Percentiles rank a stretch among this genome's conserved stretches.
phyloP scores from a whole-genome alignment of 2,329 filamentous ascomycete genomes.

The Penicillium aurantiogriseum region DNA sequence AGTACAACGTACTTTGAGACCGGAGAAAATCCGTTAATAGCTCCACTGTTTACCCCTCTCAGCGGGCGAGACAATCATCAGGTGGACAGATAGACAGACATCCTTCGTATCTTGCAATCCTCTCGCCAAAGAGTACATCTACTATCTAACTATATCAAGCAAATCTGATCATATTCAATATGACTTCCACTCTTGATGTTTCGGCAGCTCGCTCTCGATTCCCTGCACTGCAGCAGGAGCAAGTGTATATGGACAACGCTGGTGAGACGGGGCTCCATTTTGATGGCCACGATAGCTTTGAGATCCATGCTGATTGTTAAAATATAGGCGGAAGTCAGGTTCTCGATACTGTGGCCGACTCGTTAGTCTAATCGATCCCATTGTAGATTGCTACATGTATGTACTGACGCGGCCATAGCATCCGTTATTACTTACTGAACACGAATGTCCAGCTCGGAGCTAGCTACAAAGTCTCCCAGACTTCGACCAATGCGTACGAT shows the following conservation, averaged over 20 bases:
- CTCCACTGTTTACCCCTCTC: constrained; percentile 17
- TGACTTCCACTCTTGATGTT: constrained; percentile 52
- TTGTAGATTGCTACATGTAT: neutral
- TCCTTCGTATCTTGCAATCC: neutral
- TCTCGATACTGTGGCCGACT: constrained; percentile 64
- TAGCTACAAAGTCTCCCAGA: constrained; percentile 60
- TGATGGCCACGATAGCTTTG: neutral
- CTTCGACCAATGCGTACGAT: constrained; percentile 59
- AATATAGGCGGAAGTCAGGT: constrained; percentile 65
- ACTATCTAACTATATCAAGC: neutral
- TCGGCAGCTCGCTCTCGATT: constrained; percentile 59
- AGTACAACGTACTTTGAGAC: constrained; percentile 37
- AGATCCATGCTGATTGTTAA: neutral
- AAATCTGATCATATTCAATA: constrained; percentile 15
- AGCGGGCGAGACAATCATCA: neutral
- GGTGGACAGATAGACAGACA: neutral
- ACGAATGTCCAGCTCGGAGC: constrained; percentile 76
- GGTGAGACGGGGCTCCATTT: constrained; percentile 12
- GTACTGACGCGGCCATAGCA: constrained; percentile 40
- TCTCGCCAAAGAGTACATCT: neutral
- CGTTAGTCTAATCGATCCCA: constrained; percentile 46
- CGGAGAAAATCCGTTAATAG: constrained; percentile 14
- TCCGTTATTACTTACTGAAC: constrained; percentile 63
- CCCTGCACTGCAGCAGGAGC: constrained; percentile 64
- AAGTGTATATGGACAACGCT: constrained; percentile 74